phyloP scores from a whole-genome alignment of 768 basidiomycete species.

The Pholiota molesta region DNA sequence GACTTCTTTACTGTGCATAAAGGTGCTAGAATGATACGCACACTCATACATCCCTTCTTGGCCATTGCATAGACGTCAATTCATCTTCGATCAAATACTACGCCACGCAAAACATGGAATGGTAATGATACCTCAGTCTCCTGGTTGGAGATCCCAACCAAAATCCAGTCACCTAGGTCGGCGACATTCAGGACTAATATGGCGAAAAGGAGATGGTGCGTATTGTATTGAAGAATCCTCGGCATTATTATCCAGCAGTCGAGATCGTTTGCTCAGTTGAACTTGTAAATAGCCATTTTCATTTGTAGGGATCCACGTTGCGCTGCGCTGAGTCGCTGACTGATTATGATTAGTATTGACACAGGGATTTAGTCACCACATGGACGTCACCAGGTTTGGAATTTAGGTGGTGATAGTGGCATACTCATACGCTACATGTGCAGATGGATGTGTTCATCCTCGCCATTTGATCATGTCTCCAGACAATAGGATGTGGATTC shows the following conservation, averaged over 20 bases:
- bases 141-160: neutral
- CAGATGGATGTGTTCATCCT: neutral
- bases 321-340: neutral
- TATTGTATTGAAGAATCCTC: neutral
- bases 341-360: neutral
- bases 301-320: neutral
- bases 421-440: neutral
- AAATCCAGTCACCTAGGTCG: neutral
- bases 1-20: neutral
- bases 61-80: neutral
- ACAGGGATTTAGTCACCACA: neutral
- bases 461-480: conserved; percentile 6
- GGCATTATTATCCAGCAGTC: neutral
- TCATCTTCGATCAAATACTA: neutral
- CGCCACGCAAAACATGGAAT: neutral
- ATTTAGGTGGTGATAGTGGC: neutral
- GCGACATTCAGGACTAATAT: neutral
- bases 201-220: neutral
- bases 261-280: neutral
- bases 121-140: neutral
- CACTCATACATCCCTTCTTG: neutral
- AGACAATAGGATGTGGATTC: neutral
- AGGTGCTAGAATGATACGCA: neutral
- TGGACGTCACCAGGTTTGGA: neutral
- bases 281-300: neutral